These are phyloP conservation scores for Botryosphaeria agaves DNA, from an alignment of 2,329 filamentous ascomycete genomes.

Conservation along the genomic window DNA sequence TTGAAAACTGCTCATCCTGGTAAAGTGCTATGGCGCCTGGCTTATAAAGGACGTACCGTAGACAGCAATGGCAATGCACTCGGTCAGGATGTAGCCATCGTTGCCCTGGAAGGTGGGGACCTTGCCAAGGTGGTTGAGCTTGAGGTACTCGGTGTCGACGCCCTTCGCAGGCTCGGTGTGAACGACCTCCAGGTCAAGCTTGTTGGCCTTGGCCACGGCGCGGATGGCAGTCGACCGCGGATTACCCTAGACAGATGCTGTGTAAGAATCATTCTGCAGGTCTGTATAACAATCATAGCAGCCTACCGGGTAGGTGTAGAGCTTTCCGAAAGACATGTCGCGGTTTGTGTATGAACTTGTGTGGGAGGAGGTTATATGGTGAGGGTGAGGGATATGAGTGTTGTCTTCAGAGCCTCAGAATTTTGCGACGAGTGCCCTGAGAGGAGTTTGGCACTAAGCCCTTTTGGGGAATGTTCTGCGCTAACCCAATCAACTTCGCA, in stretches of 20 bases:
- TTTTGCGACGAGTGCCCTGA: too few species aligned
- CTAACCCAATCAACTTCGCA: too few species aligned
- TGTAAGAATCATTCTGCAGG: constrained; percentile 12
- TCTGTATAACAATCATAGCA: constrained; percentile 3
- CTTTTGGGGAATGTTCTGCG: too few species aligned
- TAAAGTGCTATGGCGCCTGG: constrained; percentile 5
- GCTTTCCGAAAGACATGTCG: constrained; percentile 94
- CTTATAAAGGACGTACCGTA: constrained; percentile 65
- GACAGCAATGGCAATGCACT: constrained; percentile 89
- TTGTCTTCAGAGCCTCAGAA: too few species aligned
- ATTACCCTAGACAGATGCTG: constrained; percentile 47
- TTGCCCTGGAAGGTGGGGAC: constrained; percentile 82
- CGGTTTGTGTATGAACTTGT: constrained; percentile 8
- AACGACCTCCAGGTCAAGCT: constrained; percentile 77
- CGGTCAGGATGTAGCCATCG: constrained; percentile 78
- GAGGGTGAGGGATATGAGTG: too few species aligned
- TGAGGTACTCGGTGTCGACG: constrained; percentile 59
- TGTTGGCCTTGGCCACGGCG: constrained; percentile 94
- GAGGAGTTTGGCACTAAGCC: too few species aligned
- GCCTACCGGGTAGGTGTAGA: constrained; percentile 73
- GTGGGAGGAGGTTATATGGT: too few species aligned
- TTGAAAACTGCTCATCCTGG: constrained; percentile 60
- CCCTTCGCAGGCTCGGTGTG: constrained; percentile 48
- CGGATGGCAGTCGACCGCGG: constrained; percentile 75
- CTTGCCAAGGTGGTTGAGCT: constrained; percentile 77